Conservation (phyloP, 768 basidiomycete species). For the Mycena polygramma region DNA sequence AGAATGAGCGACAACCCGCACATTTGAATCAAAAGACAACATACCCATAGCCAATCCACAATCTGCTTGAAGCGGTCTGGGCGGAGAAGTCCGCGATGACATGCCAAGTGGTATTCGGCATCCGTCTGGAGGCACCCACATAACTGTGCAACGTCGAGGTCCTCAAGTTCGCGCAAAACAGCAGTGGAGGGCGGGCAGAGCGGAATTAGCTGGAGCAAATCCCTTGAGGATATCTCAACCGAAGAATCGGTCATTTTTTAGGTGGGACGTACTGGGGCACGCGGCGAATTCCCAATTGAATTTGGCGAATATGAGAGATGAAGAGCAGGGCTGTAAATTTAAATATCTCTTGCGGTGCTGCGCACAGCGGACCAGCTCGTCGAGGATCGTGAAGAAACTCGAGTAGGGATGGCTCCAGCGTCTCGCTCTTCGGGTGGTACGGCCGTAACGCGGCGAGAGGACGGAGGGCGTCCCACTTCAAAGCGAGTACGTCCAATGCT, state of each 20-base stretch:
- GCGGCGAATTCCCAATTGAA: neutral
- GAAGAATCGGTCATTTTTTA: neutral
- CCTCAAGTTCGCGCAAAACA: no score
- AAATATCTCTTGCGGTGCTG: neutral
- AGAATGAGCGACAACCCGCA: no score
- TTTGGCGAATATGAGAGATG: constrained; percentile 3
- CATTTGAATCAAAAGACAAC: no score
- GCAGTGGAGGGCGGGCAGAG: no score
- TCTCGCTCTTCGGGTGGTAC: neutral
- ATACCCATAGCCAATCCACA: no score
- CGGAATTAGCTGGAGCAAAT: constrained; percentile 1
- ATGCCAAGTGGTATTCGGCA: no score
- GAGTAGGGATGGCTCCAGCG: neutral
- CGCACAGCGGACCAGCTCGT: neutral
- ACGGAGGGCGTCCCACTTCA: constrained; percentile 7
- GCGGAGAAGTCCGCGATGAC: no score
- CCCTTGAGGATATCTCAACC: no score
- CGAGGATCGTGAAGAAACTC: neutral
- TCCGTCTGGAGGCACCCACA: no score
- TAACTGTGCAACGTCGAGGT: no score
- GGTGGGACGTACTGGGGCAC: neutral
- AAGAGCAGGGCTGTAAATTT: neutral
- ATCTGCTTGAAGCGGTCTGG: no score
- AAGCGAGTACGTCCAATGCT: neutral
- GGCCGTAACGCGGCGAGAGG: neutral